Evolutionary conservation across 495 filamentous ascomycete genomes (phyloP), one percentile per base, ranked within the genome.

Genomic region (Parathielavia hyrcaniae): DNA sequence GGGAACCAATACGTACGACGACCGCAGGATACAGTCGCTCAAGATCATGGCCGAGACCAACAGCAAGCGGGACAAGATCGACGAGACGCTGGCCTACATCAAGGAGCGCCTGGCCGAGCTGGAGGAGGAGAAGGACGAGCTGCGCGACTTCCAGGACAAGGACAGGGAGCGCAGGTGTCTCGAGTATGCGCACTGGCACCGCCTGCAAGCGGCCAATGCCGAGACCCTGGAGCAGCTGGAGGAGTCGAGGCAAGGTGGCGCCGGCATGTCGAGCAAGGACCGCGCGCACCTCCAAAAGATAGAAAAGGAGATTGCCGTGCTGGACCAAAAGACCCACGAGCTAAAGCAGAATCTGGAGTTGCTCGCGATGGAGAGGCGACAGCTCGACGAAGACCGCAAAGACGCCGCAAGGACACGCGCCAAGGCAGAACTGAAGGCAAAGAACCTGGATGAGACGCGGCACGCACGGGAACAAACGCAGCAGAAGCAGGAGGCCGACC

Each of bases 21-120:
- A 90, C 39, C 83, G 91, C 53, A 79, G 95, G 50, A 78, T 87
- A 19, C 91, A 97, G 70, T 93, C 88, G 34, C 73, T 96, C 59
- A 96, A 95, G 72, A 96, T 99, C 66, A 97, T 99, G 91, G 84
- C 84, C 49, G 95, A 97, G 58, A 97, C 93, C 13, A 90, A 92
- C 68, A 95, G 87, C 70, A 97, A 96, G 73, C 85, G 91, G 45
- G 74, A 81, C 9, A 97, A 97, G 76, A 97, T 97, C 54, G 93
- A 99, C 64, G 93, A 96, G 68, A 73, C 90, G 4, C 77, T 99
- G 3, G 83, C 87, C 57, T 91, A 91, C 67, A 96, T 99, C 69
- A 87, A 92, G 59, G 88, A 92, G 65, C 85, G 93, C 22, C 78
- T 99, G 30, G 77, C 75, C 23, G 93, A 99, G 68, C 79, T 99